Conservation (phyloP, 2,329 filamentous ascomycete genomes). For the Aspergillus japonicus region DNA sequence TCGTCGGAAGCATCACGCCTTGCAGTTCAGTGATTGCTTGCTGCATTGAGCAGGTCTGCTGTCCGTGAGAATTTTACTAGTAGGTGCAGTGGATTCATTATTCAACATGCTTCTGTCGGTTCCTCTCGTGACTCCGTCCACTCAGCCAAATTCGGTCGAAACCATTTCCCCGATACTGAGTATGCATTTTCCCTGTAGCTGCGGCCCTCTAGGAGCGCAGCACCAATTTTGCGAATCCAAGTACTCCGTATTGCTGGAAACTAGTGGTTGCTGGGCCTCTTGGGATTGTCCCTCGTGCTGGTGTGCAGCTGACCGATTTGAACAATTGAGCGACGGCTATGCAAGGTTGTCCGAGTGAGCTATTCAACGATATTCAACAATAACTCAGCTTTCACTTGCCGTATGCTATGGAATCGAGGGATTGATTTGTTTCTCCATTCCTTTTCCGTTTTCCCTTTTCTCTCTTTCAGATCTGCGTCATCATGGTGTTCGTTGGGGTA, state of each 20-base stretch:
- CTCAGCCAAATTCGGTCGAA: neutral
- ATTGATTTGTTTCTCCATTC: too few relatives aligned
- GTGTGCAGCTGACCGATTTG: neutral
- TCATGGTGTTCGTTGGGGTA: too few relatives aligned
- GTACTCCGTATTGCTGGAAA: neutral
- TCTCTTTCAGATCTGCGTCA: too few relatives aligned
- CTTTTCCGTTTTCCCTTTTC: too few relatives aligned
- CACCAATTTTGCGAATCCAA: neutral
- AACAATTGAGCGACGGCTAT: neutral
- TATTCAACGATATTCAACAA: neutral
- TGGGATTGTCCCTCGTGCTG: neutral
- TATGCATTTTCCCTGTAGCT: neutral
- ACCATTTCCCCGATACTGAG: too few relatives aligned
- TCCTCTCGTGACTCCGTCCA: neutral
- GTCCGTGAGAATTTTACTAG: neutral
- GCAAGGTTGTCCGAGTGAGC: neutral
- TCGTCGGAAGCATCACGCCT: neutral
- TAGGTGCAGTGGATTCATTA: neutral
- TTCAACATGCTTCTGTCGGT: neutral
- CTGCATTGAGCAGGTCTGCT: neutral
- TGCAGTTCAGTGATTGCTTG: neutral
- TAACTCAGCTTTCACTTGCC: too few relatives aligned
- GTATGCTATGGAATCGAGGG: too few relatives aligned
- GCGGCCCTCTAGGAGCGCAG: neutral
- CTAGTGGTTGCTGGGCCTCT: neutral